Evolutionary conservation across 164 flowering plant genomes (phyloP).

Genomic region (Akebia trifoliata): DNA sequence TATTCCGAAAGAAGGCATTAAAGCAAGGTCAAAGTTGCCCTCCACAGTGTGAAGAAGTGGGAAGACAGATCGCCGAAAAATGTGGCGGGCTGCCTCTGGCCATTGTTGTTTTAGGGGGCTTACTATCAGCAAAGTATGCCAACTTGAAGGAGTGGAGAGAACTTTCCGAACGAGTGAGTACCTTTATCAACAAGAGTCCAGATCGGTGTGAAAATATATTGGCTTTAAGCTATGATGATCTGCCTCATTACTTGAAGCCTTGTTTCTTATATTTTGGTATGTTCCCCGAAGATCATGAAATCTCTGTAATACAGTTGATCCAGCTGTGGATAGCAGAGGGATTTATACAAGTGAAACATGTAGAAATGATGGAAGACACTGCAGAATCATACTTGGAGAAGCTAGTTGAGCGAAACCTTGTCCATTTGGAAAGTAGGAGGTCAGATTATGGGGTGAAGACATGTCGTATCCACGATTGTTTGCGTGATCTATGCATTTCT

Average conservation of each 20-base stretch:
- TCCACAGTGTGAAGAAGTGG: not conserved
- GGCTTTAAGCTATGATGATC: not conserved
- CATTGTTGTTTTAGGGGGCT: not conserved
- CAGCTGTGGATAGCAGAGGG: not conserved
- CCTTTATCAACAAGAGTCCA: not conserved
- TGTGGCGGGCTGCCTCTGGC: not conserved
- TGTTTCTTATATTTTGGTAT: too few species aligned
- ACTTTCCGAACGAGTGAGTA: not conserved
- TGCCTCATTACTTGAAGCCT: not conserved
- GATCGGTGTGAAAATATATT: not conserved
- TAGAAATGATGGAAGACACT: not conserved
- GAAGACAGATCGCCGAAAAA: not conserved
- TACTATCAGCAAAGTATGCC: not conserved
- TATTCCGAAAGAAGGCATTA: not conserved
- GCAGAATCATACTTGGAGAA: not conserved
- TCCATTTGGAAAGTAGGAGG: not conserved
- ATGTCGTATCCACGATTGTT: not conserved
- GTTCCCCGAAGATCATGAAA: not conserved
- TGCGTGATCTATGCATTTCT: not conserved
- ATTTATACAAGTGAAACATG: not conserved
- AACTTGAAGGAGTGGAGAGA: not conserved
- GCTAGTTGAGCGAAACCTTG: not conserved
- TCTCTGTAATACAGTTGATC: not conserved
- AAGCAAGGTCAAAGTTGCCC: too few species aligned
- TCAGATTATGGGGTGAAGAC: not conserved